Conservation (phyloP, 2,329 filamentous ascomycete genomes). For the Neopestalotiopsis rosae region DNA sequence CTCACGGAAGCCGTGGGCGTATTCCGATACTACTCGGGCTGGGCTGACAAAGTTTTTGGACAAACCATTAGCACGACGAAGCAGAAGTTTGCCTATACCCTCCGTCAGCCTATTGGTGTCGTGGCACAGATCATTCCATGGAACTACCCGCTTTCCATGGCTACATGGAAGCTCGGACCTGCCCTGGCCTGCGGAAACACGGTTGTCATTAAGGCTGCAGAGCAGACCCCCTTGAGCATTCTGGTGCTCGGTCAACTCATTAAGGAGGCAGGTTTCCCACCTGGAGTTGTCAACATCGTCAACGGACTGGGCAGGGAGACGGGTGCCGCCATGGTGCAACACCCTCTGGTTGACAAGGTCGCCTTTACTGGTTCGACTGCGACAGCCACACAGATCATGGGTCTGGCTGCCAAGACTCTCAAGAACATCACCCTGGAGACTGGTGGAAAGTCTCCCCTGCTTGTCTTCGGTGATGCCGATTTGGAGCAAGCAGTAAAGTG, state of each 20-base stretch:
- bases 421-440: conserved; percentile 73
- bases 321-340: conserved; percentile 70
- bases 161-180: conserved; percentile 79
- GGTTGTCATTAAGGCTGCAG: conserved; percentile 68
- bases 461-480: conserved; percentile 71
- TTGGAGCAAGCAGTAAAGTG: conserved; percentile 71
- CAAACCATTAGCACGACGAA: conserved; percentile 74
- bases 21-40: conserved; percentile 78
- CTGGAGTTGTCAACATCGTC: conserved; percentile 78
- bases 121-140: conserved; percentile 74
- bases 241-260: conserved; percentile 70
- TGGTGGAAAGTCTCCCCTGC: conserved; percentile 68
- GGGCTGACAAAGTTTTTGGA: conserved; percentile 79
- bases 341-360: conserved; percentile 75
- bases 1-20: conserved; percentile 52
- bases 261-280: conserved; percentile 76
- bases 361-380: conserved; percentile 79
- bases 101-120: conserved; percentile 77
- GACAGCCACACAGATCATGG: conserved; percentile 78
- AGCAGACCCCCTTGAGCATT: conserved; percentile 70
- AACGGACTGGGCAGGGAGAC: conserved; percentile 74
- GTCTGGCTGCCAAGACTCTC: conserved; percentile 68
- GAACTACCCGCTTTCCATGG: conserved; percentile 61
- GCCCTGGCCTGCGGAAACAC: conserved; percentile 69
- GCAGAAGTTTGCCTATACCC: conserved; percentile 75